Base-by-base conservation (phyloP, 306 rosid species). In the Cucumis hystrix region DNA sequence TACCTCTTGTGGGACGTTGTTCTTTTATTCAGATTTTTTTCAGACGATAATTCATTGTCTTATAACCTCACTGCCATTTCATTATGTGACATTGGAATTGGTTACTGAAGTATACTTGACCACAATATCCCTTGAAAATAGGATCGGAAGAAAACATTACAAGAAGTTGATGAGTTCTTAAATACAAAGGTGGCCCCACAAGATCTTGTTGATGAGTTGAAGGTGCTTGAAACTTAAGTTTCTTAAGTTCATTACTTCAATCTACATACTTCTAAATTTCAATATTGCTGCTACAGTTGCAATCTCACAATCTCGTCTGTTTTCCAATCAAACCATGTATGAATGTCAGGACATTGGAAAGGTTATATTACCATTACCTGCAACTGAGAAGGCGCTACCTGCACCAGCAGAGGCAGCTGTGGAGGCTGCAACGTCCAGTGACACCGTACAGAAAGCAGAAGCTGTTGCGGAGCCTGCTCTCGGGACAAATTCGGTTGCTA, bases 101-200 rank as follows among this genome's bases (percentile, higher is more conserved):
- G 54, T 65, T 41, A n/a, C 25, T 67, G 0, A 67, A 41, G 55
- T 67, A 41, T 67, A 33, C 1, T 41, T 67, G 63, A 74, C 49
- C 15, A 7, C 68, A 41, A 59, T 33, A 33, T 64, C 17, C 45
- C n/a, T 77, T 60, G 28, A 21, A 15, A 79, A 61, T 87, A 96
- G 99, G 97, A 91, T 78, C 95, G 98, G 75, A 92, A 87, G 80
- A 66, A 74, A 84, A 92, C 97, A 16, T 79, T 92, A 60, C 60
- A 89, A 82, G 83, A 88, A 84, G 82, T 91, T 76, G 96, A 91
- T 30, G 93, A 85, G 84, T 91, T 91, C 87, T 86, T 96, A 82
- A 88, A 82, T 87, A 88, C 97, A 70, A 92, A 96, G 89, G 68
- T 96, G 84, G 99, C 98, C 78, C 99, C 97, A 17, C 82, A 87